These are phyloP conservation scores for Boletus subparvulus DNA, from an alignment of 768 basidiomycete genomes.

Conservation along the genomic window DNA sequence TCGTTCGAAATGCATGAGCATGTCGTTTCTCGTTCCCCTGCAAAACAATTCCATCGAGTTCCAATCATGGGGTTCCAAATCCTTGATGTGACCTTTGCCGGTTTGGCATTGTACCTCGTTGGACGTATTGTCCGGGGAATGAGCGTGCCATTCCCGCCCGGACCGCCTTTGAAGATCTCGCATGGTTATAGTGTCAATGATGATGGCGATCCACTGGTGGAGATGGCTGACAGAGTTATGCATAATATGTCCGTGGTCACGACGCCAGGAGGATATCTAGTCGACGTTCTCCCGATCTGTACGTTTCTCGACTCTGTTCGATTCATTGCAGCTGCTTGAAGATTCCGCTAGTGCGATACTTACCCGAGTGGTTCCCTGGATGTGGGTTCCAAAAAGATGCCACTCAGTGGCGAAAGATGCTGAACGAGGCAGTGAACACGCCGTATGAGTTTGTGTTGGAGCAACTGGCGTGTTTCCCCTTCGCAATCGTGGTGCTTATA, in stretches of 20 bases:
- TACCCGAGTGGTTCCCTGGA: conserved; percentile 23
- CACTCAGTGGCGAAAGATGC: conserved; percentile 1
- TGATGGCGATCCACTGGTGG: conserved; percentile 34
- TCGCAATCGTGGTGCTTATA: neutral
- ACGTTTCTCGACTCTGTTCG: neutral
- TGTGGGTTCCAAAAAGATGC: conserved; percentile 10
- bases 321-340: neutral
- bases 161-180: conserved; percentile 25
- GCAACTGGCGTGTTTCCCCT: neutral
- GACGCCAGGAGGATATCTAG: conserved; percentile 4
- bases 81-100: conserved; percentile 8
- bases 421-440: neutral
- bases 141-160: conserved; percentile 3
- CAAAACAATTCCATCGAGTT: neutral
- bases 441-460: conserved; percentile 12
- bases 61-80: neutral
- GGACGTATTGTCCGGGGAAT: neutral
- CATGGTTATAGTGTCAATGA: conserved; percentile 36
- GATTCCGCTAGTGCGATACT: conserved; percentile 5
- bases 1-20: too few relatives aligned
- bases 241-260: conserved; percentile 8
- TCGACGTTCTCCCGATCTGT: conserved; percentile 9
- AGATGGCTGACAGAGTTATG: conserved; percentile 26
- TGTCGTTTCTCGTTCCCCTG: too few relatives aligned
- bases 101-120: neutral